These are phyloP conservation scores for Colletotrichum tamarilloi DNA, from an alignment of 2,329 filamentous ascomycete species.

Conservation along the genomic window DNA sequence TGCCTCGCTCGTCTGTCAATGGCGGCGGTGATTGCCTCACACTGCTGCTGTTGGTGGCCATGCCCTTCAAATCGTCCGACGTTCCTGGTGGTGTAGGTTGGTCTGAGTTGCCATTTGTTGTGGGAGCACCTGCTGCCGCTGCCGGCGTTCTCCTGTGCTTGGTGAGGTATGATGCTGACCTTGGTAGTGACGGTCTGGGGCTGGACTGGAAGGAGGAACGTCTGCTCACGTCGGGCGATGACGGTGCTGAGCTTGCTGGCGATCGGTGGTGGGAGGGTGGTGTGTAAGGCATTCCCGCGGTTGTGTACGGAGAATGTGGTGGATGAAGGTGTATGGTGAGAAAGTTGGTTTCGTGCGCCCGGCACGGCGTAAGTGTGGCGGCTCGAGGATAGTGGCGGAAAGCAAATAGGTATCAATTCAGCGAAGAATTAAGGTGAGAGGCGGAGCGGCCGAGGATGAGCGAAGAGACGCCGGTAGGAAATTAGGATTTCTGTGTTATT, in stretches of 20 bases:
- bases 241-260: constrained; percentile 67
- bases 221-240: constrained; percentile 68
- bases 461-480: constrained; percentile 15
- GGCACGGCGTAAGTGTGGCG: constrained; percentile 12
- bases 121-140: constrained; percentile 40
- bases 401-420: constrained; percentile 37
- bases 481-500: constrained; percentile 29
- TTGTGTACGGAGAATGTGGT: constrained; percentile 24
- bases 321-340: background rate
- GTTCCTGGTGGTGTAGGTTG: constrained; percentile 62
- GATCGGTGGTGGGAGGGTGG: constrained; percentile 75
- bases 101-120: constrained; percentile 43
- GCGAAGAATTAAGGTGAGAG: constrained; percentile 15
- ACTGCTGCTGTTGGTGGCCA: constrained; percentile 63
- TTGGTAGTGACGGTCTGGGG: constrained; percentile 66
- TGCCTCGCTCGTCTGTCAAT: constrained; percentile 75
- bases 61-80: constrained; percentile 60
- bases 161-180: constrained; percentile 74
- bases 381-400: constrained; percentile 5
- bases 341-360: constrained; percentile 20
- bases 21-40: constrained; percentile 88
- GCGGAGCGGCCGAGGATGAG: background rate
- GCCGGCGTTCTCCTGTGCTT: constrained; percentile 72
- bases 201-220: constrained; percentile 66
- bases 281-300: constrained; percentile 84